phyloP scores from a whole-genome alignment of 208 protist species.

The Wallacemonas rigidus region DNA sequence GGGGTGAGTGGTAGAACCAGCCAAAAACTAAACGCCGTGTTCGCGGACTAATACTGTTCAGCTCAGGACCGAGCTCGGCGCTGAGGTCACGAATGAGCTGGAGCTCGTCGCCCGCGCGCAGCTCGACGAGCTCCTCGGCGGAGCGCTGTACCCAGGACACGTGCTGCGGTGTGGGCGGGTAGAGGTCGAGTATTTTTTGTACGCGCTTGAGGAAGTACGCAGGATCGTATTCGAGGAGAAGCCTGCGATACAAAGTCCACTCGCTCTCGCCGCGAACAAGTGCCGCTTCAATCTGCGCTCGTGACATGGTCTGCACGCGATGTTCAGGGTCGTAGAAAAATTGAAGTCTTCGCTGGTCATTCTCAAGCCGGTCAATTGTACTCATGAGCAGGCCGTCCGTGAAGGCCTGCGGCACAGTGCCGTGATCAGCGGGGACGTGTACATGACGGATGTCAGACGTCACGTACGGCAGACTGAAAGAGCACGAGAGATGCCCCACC shows the following conservation, averaged over 20 bases:
- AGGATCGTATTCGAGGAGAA: conserved; percentile 45
- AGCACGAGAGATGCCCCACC: conserved; percentile 60
- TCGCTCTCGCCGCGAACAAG: conserved; percentile 42
- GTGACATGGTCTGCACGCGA: conserved; percentile 1
- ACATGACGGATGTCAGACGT: conserved; percentile 34
- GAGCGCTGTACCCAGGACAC: conserved; percentile 25
- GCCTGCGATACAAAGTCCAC: conserved; percentile 31
- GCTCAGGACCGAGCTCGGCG: conserved; percentile 65
- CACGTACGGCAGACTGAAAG: conserved; percentile 47
- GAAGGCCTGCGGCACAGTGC: conserved; percentile 15
- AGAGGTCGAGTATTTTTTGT: conserved; percentile 31
- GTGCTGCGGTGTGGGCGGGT: conserved; percentile 30
- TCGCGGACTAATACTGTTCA: conserved; percentile 47
- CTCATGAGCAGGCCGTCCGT: conserved; percentile 19
- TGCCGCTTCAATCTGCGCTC: conserved; percentile 23
- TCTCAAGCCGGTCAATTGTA: conserved; percentile 27
- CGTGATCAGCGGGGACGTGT: conserved; percentile 8
- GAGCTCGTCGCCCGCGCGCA: conserved; percentile 43
- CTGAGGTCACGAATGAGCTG: conserved; percentile 59
- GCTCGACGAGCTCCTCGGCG: conserved; percentile 30
- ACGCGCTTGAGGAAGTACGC: conserved; percentile 45
- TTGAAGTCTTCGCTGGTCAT: conserved; percentile 24
- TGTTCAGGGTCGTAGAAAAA: neutral
- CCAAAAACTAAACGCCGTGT: conserved; percentile 48
- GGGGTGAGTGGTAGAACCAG: conserved; percentile 40